Evolutionary conservation across 1,139 yeast genomes (phyloP).

Genomic region (Nadsonia commutata): DNA sequence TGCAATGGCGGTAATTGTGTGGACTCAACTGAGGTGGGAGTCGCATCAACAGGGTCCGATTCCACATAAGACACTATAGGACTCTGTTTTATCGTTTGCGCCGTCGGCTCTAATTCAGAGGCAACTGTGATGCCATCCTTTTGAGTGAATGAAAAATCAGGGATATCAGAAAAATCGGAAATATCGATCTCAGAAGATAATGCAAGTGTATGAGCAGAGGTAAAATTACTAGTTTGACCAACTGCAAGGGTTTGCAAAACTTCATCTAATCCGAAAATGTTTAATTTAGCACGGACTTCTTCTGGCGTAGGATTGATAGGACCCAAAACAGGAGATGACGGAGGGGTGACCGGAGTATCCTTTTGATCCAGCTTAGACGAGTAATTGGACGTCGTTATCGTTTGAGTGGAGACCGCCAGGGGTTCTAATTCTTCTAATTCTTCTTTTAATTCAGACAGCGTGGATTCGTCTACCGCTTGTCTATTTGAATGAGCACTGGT

Average conservation of each 20-base stretch:
- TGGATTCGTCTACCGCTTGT: background rate
- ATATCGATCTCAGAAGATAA: background rate
- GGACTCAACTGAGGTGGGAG: background rate
- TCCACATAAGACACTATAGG: background rate
- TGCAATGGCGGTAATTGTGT: background rate
- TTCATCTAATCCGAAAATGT: background rate
- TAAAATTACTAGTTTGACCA: too few species aligned
- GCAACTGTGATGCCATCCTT: background rate
- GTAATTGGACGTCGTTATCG: background rate
- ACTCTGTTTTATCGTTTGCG: background rate
- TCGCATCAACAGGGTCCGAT: background rate
- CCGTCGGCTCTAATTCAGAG: background rate
- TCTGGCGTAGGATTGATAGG: constrained; percentile 4
- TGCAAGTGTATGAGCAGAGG: background rate
- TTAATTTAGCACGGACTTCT: background rate
- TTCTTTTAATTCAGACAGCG: background rate
- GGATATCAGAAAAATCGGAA: background rate
- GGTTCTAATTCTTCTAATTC: background rate
- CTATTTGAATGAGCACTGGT: background rate
- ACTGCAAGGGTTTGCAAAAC: background rate
- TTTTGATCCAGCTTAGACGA: background rate
- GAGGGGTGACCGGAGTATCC: constrained; percentile 5
- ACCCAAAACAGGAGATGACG: constrained; percentile 7
- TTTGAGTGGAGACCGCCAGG: background rate
- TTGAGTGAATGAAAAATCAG: background rate